These are phyloP conservation scores for Pythium utonaiense DNA, from an alignment of 352 stramenopile genomes.

Conservation along the genomic window DNA sequence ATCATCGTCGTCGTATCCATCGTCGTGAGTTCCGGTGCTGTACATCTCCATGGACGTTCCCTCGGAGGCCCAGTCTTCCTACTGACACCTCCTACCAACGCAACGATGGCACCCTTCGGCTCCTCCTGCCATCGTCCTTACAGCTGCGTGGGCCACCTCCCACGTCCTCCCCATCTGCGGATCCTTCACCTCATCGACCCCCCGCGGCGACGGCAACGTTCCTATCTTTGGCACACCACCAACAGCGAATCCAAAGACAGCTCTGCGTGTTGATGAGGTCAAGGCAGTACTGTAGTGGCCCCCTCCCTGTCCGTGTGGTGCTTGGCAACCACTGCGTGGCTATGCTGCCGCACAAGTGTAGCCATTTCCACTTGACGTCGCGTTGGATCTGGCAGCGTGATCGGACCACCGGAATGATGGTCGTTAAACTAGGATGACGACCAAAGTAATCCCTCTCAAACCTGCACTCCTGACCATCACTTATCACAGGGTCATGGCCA, in stretches of 20 bases:
- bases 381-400: background rate
- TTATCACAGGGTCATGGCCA: background rate
- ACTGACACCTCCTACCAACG: background rate
- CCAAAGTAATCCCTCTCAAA: background rate
- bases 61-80: background rate
- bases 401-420: conserved; percentile 12
- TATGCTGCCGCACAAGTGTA: conserved; percentile 16
- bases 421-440: conserved; percentile 22
- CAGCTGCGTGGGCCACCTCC: background rate
- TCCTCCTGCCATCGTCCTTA: background rate
- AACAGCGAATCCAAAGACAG: too few relatives aligned
- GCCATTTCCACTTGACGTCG: conserved; percentile 7
- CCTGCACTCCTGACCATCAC: background rate
- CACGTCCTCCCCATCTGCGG: background rate
- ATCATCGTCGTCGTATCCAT: background rate
- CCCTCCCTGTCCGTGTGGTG: background rate
- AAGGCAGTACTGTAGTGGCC: too few relatives aligned
- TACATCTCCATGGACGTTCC: background rate
- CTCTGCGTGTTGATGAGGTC: background rate
- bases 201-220: background rate
- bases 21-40: background rate
- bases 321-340: conserved; percentile 6
- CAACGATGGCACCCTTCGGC: background rate
- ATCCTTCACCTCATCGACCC: background rate
- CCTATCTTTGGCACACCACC: background rate